A percentile compares a stretch with the other conserved stretches of the same genome.
Evolutionary conservation across 2,329 filamentous ascomycete species (phyloP).

Genomic region (Scleromitrula shiraiana): DNA sequence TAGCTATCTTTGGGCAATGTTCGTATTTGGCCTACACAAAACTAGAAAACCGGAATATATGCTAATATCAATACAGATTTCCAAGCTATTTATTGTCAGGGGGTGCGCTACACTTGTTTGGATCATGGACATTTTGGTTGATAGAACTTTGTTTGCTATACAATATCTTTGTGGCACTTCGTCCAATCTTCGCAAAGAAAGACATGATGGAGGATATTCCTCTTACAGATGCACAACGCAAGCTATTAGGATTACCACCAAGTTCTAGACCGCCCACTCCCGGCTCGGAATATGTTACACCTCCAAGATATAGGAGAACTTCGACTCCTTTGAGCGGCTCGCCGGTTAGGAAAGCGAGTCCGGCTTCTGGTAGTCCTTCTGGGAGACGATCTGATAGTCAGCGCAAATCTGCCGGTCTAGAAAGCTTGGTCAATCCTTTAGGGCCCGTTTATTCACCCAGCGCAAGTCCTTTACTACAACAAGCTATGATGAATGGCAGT

Average conservation of each 20-base stretch:
- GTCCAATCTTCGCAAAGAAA: slow-evolving; percentile 61
- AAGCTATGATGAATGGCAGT: slow-evolving; percentile 46
- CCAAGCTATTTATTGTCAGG: slow-evolving; percentile 21
- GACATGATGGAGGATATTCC: slow-evolving; percentile 85
- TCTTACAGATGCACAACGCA: slow-evolving; percentile 80
- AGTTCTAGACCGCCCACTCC: slow-evolving; percentile 56
- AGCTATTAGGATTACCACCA: slow-evolving; percentile 72
- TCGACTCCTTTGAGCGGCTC: slow-evolving; percentile 52
- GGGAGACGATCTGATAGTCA: slow-evolving; percentile 1
- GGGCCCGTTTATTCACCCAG: slow-evolving; percentile 45
- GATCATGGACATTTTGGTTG: slow-evolving; percentile 33
- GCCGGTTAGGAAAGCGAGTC: slow-evolving; percentile 48
- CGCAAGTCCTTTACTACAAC: slow-evolving; percentile 57
- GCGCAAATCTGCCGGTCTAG: neutral
- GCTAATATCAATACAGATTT: slow-evolving; percentile 21
- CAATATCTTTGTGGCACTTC: slow-evolving; percentile 64
- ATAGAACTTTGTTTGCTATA: slow-evolving; percentile 52
- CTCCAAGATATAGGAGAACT: slow-evolving; percentile 77
- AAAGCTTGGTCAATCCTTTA: slow-evolving; percentile 16
- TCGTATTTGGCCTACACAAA: slow-evolving; percentile 4
- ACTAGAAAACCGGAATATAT: neutral
- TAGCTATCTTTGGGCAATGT: slow-evolving; percentile 27
- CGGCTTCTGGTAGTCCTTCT: slow-evolving; percentile 28
- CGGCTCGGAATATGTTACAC: slow-evolving; percentile 69
- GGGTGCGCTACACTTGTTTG: slow-evolving; percentile 20